phyloP scores from a whole-genome alignment of 495 filamentous ascomycete species.

The Choiromyces venosus region DNA sequence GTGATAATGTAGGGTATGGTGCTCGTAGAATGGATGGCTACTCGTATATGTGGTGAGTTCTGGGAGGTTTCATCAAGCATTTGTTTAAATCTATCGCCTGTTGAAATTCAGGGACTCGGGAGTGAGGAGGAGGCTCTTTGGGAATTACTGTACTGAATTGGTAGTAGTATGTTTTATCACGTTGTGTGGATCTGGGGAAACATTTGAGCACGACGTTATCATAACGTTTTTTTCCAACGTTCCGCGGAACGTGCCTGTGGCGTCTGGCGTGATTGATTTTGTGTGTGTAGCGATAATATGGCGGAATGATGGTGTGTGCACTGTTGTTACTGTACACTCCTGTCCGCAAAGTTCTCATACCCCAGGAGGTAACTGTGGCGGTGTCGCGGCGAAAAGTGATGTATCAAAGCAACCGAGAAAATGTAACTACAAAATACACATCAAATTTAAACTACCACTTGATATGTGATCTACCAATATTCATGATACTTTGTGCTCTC shows the following conservation, averaged over 20 bases:
- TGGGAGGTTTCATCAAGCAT: not conserved
- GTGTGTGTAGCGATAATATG: not conserved
- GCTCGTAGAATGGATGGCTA: not conserved
- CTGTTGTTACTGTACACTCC: not conserved
- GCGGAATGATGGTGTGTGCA: no score
- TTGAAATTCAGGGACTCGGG: not conserved
- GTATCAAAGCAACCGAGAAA: no score
- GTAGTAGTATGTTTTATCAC: not conserved
- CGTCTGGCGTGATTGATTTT: no score
- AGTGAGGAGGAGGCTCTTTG: not conserved
- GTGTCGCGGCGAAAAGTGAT: no score
- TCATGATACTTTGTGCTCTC: no score
- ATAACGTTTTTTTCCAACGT: not conserved
- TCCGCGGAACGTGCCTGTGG: not conserved
- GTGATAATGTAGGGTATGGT: not conserved
- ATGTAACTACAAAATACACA: no score
- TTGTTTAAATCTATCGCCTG: not conserved
- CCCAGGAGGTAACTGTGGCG: no score
- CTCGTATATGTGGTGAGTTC: not conserved
- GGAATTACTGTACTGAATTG: not conserved
- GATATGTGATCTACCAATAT: no score
- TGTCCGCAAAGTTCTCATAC: no score
- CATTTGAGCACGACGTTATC: constrained; percentile 1
- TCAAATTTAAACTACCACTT: no score
- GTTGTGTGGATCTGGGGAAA: not conserved